phyloP scores from a whole-genome alignment of 768 basidiomycete species.

The Zangia roseola region DNA sequence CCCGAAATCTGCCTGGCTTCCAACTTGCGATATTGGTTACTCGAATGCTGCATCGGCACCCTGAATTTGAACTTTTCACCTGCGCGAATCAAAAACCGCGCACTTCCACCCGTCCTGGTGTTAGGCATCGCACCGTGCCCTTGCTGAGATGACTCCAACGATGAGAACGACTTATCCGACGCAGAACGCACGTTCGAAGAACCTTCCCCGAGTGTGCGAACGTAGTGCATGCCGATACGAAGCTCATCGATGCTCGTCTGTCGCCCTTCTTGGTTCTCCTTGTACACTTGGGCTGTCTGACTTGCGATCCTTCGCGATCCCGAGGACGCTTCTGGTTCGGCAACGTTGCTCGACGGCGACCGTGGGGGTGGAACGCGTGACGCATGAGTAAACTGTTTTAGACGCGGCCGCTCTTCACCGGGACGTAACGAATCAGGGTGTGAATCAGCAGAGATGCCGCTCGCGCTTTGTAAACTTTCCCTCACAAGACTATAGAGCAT shows the following conservation, averaged over 20 bases:
- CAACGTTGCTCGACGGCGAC: conserved; percentile 33
- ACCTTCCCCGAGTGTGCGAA: conserved; percentile 65
- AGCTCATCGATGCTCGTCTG: conserved; percentile 60
- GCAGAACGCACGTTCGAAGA: conserved; percentile 28
- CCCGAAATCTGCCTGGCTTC: conserved; percentile 53
- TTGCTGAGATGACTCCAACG: conserved; percentile 57
- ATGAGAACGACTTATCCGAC: conserved; percentile 53
- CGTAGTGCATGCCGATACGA: conserved; percentile 66
- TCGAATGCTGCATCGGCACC: conserved; percentile 40
- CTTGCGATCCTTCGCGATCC: conserved; percentile 50
- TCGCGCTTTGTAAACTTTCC: conserved; percentile 51
- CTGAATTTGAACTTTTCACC: conserved; percentile 62
- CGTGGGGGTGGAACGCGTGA: conserved; percentile 64
- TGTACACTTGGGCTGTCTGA: conserved; percentile 62
- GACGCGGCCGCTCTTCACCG: conserved; percentile 46
- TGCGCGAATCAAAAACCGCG: conserved; percentile 49
- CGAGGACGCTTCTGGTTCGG: conserved; percentile 21
- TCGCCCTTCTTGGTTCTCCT: conserved; percentile 34
- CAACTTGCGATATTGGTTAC: conserved; percentile 36
- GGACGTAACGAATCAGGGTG: conserved; percentile 31
- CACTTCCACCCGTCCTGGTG: conserved; percentile 15
- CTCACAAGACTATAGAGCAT: conserved; percentile 44
- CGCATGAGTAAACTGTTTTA: conserved; percentile 72
- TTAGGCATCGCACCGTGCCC: conserved; percentile 25
- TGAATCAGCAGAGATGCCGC: conserved; percentile 36